These are phyloP conservation scores for Rhizopogon vesiculosus DNA, from an alignment of 768 basidiomycete species.

Conservation along the genomic window DNA sequence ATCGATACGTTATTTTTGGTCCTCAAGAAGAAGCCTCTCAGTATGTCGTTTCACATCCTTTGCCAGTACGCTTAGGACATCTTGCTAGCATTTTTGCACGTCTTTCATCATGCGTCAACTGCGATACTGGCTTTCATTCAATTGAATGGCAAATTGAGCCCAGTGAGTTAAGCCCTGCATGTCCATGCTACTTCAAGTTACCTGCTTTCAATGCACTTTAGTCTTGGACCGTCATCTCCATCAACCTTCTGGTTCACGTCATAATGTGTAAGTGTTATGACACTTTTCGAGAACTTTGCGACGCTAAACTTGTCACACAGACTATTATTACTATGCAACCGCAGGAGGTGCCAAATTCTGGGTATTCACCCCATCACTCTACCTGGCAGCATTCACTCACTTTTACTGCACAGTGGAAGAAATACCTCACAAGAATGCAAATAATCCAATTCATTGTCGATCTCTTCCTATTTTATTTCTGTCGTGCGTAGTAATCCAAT, in stretches of 20 bases:
- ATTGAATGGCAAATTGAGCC: constrained; percentile 83
- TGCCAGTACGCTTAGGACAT: not conserved
- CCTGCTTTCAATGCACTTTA: constrained; percentile 22
- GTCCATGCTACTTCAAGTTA: not conserved
- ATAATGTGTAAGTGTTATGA: constrained; percentile 75
- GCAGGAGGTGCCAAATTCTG: constrained; percentile 48
- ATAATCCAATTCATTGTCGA: constrained; percentile 22
- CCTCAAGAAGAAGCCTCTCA: constrained; percentile 94
- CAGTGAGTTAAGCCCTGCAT: constrained; percentile 47
- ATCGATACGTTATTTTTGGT: constrained; percentile 93
- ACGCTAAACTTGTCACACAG: constrained; percentile 32
- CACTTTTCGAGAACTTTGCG: not conserved
- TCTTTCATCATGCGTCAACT: constrained; percentile 97
- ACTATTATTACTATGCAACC: constrained; percentile 97
- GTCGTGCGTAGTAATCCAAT: constrained; percentile 12
- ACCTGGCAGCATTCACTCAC: not conserved
- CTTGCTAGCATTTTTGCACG: constrained; percentile 82
- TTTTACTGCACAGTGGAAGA: constrained; percentile 19
- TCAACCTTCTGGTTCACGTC: constrained; percentile 90
- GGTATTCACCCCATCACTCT: constrained; percentile 9
- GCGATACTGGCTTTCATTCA: constrained; percentile 91
- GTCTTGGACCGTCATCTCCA: constrained; percentile 90
- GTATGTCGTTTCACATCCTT: constrained; percentile 38
- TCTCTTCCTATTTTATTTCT: constrained; percentile 15
- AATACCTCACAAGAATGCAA: constrained; percentile 21